Percentiles rank a stretch among this genome's conserved stretches.
Evolutionary conservation across 1,139 yeast genomes (phyloP).

Genomic region (Casaregolazyma lundiana): DNA sequence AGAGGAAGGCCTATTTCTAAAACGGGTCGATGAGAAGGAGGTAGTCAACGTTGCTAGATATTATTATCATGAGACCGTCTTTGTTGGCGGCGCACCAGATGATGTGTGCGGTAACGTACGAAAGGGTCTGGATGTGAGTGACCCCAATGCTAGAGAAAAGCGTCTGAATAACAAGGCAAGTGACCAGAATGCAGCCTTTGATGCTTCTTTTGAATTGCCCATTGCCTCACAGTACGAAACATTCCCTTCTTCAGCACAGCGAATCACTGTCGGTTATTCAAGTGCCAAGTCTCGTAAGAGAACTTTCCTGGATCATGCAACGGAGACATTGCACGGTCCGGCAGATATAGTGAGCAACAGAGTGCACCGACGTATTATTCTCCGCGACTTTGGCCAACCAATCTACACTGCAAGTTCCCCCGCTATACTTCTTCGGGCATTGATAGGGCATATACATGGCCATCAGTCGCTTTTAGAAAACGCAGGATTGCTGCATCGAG

Average conservation of each 20-base stretch:
- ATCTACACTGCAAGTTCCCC: neutral
- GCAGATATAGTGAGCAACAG: neutral
- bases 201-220: too few relatives aligned
- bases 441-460: neutral
- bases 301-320: too few relatives aligned
- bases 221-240: too few relatives aligned
- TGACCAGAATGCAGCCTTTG: too few relatives aligned
- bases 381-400: neutral
- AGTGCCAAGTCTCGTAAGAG: too few relatives aligned
- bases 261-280: too few relatives aligned
- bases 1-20: neutral
- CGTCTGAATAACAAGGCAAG: too few relatives aligned
- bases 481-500: neutral
- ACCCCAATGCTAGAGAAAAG: too few relatives aligned
- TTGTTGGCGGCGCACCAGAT: neutral
- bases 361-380: neutral
- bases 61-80: neutral
- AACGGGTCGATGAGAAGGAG: neutral
- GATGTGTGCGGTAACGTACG: too few relatives aligned
- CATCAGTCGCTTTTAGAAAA: neutral
- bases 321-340: too few relatives aligned
- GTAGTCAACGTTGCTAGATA: neutral
- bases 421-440: neutral
- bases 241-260: too few relatives aligned
- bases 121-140: too few relatives aligned